These are phyloP conservation scores for Ochetophila trinervis DNA, from an alignment of 306 rosid genomes.

Conservation along the genomic window DNA sequence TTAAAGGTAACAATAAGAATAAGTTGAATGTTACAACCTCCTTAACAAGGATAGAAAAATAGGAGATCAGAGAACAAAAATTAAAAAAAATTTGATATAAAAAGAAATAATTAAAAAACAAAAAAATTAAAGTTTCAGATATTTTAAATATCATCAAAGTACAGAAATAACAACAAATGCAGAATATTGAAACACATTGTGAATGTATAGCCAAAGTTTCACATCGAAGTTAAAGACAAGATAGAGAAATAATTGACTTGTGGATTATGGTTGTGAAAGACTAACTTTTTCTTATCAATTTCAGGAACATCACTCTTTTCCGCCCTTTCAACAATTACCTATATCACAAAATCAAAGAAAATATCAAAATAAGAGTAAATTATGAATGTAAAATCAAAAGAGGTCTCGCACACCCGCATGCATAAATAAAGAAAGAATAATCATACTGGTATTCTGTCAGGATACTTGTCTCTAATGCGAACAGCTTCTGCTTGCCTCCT, in stretches of 20 bases:
- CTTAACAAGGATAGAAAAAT: not conserved
- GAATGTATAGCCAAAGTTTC: not conserved
- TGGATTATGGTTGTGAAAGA: slow-evolving; percentile 1
- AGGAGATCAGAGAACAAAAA: not conserved
- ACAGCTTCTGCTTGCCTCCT: slow-evolving; percentile 64
- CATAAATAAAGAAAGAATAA: slow-evolving; percentile 10
- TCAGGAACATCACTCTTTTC: slow-evolving; percentile 65
- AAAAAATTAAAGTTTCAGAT: not conserved
- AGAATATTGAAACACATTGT: not conserved
- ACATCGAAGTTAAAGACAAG: not conserved
- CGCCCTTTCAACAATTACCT: slow-evolving; percentile 76
- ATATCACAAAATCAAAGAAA: slow-evolving; percentile 9
- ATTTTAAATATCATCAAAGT: too few species aligned
- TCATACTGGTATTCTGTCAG: slow-evolving; percentile 70
- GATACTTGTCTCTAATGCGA: slow-evolving; percentile 62
- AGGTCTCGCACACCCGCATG: not conserved
- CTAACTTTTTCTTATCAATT: slow-evolving; percentile 62
- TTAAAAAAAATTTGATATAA: not conserved
- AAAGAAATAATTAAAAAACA: not conserved
- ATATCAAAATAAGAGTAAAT: not conserved
- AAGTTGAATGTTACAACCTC: not conserved
- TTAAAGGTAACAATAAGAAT: not conserved
- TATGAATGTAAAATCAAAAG: not conserved
- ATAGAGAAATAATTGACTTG: not conserved
- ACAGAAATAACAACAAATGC: too few species aligned